Evolutionary conservation across 106 monocot species (phyloP), one percentile per base, ranked within the genome.

Genomic region (Platanthera guangdongensis): DNA sequence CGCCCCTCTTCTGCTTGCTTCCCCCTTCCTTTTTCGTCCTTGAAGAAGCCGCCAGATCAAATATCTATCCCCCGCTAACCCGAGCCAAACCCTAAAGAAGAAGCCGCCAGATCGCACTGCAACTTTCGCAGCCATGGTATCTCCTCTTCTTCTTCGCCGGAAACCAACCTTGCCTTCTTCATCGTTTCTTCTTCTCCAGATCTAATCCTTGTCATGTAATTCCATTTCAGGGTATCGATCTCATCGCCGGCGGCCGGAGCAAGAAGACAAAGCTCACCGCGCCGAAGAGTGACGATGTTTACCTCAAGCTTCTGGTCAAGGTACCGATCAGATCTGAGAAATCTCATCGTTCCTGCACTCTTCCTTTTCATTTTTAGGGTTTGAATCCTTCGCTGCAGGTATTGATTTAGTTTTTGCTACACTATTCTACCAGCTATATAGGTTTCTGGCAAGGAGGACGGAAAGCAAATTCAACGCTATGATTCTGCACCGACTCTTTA

Each of bases 291-390:
- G 85, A 95, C 67, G 95, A 95, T 87, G 80, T 95, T 39, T 95
- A 95, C 77, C 95, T 95, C 47, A 95, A 95, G 83, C 92, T 95
- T 59, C 86, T 95, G 60, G 87, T 95, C 63, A 95, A 95, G 92
- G 95, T 95, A 70, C 14, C 9, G 3, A 22, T 72, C 7, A 78
- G 78, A 76, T 82, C 74, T 5, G 15, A 14, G 69, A 49, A 48
- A n/a, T 54, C 21, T 4, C 1, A 71, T 15, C 4, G 72, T 55
- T 49, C 64, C 11, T 60, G 7, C 13, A 55, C 6, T 47, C 4
- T 7, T 68, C 54, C 11, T 1, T 45, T 52, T 39, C 10, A 9
- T 0, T 18, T 0, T n/a, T 73, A 47, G 50, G 4, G 2, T 51
- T 79, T 19, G n/a, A 25, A 50, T n/a, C 3, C 39, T 63, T 45